Evolutionary conservation across 257 asterid species (phyloP), one percentile per base, ranked within the genome.

Genomic region (Penstemon newberryi): DNA sequence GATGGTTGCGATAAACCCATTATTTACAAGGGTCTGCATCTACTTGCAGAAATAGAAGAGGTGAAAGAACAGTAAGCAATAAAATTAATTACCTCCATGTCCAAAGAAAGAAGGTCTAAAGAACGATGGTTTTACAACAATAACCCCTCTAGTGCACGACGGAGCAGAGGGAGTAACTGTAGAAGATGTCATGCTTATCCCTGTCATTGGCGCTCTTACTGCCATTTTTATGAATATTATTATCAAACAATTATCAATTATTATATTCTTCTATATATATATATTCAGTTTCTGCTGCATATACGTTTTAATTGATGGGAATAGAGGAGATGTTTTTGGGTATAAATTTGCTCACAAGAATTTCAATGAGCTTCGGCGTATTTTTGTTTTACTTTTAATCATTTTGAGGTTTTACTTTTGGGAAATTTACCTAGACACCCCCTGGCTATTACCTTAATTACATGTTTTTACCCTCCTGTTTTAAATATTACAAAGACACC

Each of bases 41-140:
- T 25, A 25, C 3, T 25, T 0, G 33, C 33, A 25, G 33, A 25
- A 25, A 25, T 25, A 25, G 33, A 25, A 25, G 2, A 25, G 33
- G 7, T 10, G 18, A 57, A 60, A 38, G 50, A 60, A 40, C 44
- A 60, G n/a, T 5, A 40, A 60, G 51, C 7, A 60, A 60, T 8
- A 9, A 43, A 57, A 60, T 12, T n/a, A 38, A 5, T 42, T 59
- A 60, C 65, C 65, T 60, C 65, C 47, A 5, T 39, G 65, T 5
- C 65, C 65, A 13, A 60, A 60, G 65, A 60, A 60, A 60, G 19
- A 33, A 60, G 65, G 65, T 13, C 65, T 60, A 12, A 60, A 60
- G 19, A 41, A 38, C 15, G n/a, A 36, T 6, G 39, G 15, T 33
- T 63, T 63, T 46, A 46, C 65, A 60, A n/a, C 64, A 59, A 7